Percentiles rank a stretch among this genome's conserved stretches.
Conservation (phyloP, 345 rosid species). For the Corchorus olitorius region DNA sequence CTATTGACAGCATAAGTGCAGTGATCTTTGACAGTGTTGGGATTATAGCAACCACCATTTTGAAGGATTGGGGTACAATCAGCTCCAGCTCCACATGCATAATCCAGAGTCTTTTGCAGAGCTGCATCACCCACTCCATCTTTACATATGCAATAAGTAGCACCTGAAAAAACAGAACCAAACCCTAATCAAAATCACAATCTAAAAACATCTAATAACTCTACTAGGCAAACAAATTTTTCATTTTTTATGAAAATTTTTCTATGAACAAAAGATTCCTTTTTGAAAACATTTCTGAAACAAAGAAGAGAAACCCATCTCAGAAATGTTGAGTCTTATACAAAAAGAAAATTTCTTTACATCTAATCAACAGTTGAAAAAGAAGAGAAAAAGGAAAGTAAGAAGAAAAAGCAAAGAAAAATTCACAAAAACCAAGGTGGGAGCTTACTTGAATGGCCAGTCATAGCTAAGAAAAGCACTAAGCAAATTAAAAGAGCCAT, state of each 20-base stretch:
- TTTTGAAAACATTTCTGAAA: neutral
- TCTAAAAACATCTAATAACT: too few species aligned
- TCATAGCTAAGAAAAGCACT: constrained; percentile 52
- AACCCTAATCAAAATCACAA: neutral
- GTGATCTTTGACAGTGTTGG: constrained; percentile 83
- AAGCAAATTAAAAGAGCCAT: constrained; percentile 60
- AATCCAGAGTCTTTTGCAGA: constrained; percentile 76
- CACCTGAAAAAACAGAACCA: constrained; percentile 38
- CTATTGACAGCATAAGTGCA: constrained; percentile 90
- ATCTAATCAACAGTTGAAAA: neutral
- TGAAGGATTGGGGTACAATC: constrained; percentile 58
- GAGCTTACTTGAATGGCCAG: constrained; percentile 70
- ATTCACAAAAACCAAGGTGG: neutral
- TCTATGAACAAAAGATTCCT: neutral
- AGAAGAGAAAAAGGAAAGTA: neutral
- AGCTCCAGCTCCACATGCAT: constrained; percentile 92
- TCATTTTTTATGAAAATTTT: too few species aligned
- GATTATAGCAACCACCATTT: constrained; percentile 76
- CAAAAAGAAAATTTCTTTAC: neutral
- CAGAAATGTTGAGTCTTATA: neutral
- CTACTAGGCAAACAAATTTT: too few species aligned
- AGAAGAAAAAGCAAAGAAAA: neutral
- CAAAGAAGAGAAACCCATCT: constrained; percentile 11
- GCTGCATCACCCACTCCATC: constrained; percentile 54
- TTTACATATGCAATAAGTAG: constrained; percentile 72